These are phyloP conservation scores for Aspergillus bridgeri DNA, from an alignment of 495 filamentous ascomycete species.

Conservation along the genomic window DNA sequence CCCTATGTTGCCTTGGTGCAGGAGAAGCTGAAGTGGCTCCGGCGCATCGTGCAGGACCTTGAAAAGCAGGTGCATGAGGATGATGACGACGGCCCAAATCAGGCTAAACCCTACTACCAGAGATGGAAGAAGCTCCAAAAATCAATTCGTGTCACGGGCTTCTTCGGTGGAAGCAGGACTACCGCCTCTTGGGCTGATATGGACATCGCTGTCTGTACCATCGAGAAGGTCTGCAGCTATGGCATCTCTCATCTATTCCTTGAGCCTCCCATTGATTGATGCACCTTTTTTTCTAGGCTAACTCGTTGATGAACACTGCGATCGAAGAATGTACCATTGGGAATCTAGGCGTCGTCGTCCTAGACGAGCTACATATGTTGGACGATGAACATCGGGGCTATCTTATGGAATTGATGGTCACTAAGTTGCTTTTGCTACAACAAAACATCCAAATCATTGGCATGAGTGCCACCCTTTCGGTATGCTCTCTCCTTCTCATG, in stretches of 20 bases:
- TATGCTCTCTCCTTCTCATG: constrained; percentile 30
- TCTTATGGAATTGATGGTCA: constrained; percentile 74
- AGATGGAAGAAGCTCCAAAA: constrained; percentile 34
- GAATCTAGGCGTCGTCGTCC: constrained; percentile 63
- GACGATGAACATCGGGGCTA: constrained; percentile 78
- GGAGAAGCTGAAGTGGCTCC: constrained; percentile 76
- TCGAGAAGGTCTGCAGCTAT: constrained; percentile 64
- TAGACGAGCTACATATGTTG: constrained; percentile 83
- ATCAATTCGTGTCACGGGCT: constrained; percentile 63
- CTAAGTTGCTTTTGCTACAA: constrained; percentile 69
- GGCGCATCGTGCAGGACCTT: constrained; percentile 63
- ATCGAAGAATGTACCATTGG: constrained; percentile 69
- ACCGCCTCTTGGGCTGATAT: constrained; percentile 68
- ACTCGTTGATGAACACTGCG: constrained; percentile 70
- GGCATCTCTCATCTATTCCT: neutral
- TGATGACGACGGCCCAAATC: constrained; percentile 19
- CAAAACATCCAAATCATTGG: constrained; percentile 71
- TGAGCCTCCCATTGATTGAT: neutral
- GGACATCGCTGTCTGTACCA: constrained; percentile 78
- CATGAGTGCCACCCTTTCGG: constrained; percentile 79
- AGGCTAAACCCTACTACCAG: constrained; percentile 20
- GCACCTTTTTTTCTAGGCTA: constrained; percentile 55
- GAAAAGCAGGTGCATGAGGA: constrained; percentile 38
- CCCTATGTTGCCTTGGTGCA: constrained; percentile 82
- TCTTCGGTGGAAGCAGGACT: constrained; percentile 69